phyloP scores from a whole-genome alignment of 306 rosid species.

The Notholithocarpus densiflorus region DNA sequence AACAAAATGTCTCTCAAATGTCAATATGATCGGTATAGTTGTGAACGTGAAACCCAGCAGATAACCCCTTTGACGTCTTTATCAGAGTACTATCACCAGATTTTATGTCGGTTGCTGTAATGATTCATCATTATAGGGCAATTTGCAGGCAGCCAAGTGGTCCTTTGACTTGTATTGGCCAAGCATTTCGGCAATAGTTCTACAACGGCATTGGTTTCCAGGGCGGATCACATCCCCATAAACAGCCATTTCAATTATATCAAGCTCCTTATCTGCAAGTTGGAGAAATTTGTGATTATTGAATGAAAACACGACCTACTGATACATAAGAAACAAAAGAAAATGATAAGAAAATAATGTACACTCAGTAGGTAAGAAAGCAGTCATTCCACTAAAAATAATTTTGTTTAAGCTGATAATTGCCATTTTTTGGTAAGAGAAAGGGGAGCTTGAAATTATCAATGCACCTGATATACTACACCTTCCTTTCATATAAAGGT shows the following conservation, averaged over 20 bases:
- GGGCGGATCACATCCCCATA: conserved; percentile 92
- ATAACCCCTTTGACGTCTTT: neutral
- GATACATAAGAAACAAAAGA: neutral
- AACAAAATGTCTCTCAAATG: neutral
- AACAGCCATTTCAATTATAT: conserved; percentile 94
- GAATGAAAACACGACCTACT: neutral
- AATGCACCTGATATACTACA: no score
- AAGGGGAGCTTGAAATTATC: no score
- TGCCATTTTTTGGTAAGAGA: neutral
- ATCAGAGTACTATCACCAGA: neutral
- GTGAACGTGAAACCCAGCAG: neutral
- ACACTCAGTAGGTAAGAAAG: neutral
- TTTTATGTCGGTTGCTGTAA: neutral
- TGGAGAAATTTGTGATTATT: conserved; percentile 5
- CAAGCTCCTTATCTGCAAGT: conserved; percentile 82
- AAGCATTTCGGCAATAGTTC: conserved; percentile 84
- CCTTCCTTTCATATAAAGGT: no score
- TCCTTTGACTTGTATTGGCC: conserved; percentile 75
- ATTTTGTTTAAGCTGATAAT: neutral
- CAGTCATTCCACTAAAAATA: neutral
- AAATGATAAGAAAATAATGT: neutral
- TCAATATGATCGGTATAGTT: neutral
- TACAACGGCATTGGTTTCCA: conserved; percentile 87
- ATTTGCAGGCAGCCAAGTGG: conserved; percentile 58
- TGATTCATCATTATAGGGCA: conserved; percentile 51